Base-by-base conservation (phyloP, 1,139 yeast species). In the Groenewaldozyma sp. region DNA sequence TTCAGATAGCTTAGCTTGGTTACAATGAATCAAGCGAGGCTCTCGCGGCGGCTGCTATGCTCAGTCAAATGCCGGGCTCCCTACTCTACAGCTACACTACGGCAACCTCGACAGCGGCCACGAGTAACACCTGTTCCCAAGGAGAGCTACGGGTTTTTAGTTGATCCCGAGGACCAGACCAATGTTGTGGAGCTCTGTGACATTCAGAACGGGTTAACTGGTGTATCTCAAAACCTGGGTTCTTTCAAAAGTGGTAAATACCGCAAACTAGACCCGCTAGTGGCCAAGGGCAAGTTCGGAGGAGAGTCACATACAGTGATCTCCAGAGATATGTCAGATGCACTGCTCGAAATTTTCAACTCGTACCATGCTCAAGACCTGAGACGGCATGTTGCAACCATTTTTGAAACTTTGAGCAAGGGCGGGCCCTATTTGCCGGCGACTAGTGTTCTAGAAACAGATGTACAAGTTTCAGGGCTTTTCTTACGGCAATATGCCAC, bases 401-500 rank as follows among this genome's bases (percentile, higher is more conserved):
- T 53, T 37, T 57, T 49, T 39, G 42, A 43, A 11, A 39, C 46
- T 11, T 42, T 55, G 16, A 47, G 49, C 2, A 44, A 44, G 4
- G 53, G 52, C 2, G 54, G 50, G 10, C 48, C 58, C 6, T 62
- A 58, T 38, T 40, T 45, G 14, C 60, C 63, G 1, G 51, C 64
- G 1, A 43, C 44, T 4, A 71, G 74, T 4, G 59, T 69, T 1
- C 60, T 77, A 39, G 94, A 83, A 40, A 82, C 82, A 2, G 95
- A 88, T 58, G 76, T 93, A 1, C 83, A 82, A 48, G 75, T 91
- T 29, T 91, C 86, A 0, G 81, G 91, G 0, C 68, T 82, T n/a
- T 86, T 91, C 53, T 65, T 84, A 9, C 95, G 84, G 52, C 83
- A 86, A 55, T 91, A 84, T 56, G 82, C 88, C 1, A 74, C 87